Conservation (phyloP, 2,329 filamentous ascomycete genomes). For the Arthrobotrys conoides region DNA sequence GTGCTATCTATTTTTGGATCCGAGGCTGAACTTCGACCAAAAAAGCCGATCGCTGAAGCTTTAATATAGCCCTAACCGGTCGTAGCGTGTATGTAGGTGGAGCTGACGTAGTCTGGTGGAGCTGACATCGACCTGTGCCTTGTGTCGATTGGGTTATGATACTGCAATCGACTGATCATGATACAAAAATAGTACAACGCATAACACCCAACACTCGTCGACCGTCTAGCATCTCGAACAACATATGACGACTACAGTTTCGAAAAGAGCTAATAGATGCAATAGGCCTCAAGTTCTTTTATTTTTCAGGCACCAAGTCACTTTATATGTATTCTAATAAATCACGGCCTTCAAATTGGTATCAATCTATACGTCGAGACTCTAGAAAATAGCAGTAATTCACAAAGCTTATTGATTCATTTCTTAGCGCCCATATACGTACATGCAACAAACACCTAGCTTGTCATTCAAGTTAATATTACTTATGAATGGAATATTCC, state of each 20-base stretch:
- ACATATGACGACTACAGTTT: too few relatives aligned
- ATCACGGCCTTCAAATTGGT: too few relatives aligned
- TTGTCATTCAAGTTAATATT: neutral
- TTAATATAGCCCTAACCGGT: neutral
- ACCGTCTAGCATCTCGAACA: too few relatives aligned
- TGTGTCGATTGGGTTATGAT: too few relatives aligned
- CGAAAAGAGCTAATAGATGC: too few relatives aligned
- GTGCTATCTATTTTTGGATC: conserved; percentile 12
- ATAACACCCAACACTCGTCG: too few relatives aligned
- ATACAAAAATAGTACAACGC: too few relatives aligned
- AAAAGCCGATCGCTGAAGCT: neutral
- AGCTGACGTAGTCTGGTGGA: neutral
- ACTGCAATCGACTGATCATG: neutral
- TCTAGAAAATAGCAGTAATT: neutral
- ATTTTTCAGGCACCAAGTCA: too few relatives aligned
- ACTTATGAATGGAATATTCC: neutral
- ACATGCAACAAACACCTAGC: neutral
- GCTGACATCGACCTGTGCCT: too few relatives aligned
- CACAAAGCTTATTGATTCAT: neutral
- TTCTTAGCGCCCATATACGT: neutral
- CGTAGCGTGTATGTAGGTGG: neutral
- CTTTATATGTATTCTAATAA: too few relatives aligned
- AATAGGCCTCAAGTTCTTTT: too few relatives aligned
- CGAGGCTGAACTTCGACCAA: neutral
- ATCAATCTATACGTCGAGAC: too few relatives aligned